Conservation (phyloP, 2,329 filamentous ascomycete species). For the Aspergillus pseudonomiae region DNA sequence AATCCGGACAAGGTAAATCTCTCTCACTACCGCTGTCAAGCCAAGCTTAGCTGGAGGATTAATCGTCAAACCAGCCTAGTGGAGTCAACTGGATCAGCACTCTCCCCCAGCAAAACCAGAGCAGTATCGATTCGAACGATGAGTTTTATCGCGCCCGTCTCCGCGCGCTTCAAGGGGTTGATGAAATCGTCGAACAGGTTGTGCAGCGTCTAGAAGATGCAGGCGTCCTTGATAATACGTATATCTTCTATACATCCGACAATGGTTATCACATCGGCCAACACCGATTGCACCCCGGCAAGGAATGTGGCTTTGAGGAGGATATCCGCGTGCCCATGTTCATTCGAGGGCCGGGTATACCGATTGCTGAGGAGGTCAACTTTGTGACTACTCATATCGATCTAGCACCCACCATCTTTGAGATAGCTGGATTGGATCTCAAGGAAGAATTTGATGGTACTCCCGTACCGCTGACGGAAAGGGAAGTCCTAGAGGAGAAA, state of each 20-base stretch:
- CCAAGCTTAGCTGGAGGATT: background rate
- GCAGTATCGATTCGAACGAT: conserved; percentile 52
- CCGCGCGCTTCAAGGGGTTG: conserved; percentile 53
- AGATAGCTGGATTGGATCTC: conserved; percentile 38
- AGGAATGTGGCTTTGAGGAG: conserved; percentile 59
- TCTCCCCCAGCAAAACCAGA: conserved; percentile 46
- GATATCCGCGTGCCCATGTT: conserved; percentile 62
- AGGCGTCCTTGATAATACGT: conserved; percentile 52
- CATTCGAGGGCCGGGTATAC: conserved; percentile 59
- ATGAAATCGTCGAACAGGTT: conserved; percentile 53
- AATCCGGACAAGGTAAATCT: conserved; percentile 59
- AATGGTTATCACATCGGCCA: conserved; percentile 63
- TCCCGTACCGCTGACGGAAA: conserved; percentile 46
- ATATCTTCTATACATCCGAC: conserved; percentile 61
- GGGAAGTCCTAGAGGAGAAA: background rate
- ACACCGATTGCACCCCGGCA: conserved; percentile 59
- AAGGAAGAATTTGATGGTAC: conserved; percentile 58
- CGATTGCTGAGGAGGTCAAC: conserved; percentile 40
- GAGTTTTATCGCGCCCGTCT: conserved; percentile 52
- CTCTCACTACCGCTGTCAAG: too few relatives aligned
- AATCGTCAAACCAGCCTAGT: conserved; percentile 28
- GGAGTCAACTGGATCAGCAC: conserved; percentile 49
- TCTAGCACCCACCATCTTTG: conserved; percentile 61
- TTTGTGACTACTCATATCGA: conserved; percentile 64
- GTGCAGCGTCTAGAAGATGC: conserved; percentile 41